phyloP scores from a whole-genome alignment of 257 asterid genomes.

The Solanum tarapatanum region DNA sequence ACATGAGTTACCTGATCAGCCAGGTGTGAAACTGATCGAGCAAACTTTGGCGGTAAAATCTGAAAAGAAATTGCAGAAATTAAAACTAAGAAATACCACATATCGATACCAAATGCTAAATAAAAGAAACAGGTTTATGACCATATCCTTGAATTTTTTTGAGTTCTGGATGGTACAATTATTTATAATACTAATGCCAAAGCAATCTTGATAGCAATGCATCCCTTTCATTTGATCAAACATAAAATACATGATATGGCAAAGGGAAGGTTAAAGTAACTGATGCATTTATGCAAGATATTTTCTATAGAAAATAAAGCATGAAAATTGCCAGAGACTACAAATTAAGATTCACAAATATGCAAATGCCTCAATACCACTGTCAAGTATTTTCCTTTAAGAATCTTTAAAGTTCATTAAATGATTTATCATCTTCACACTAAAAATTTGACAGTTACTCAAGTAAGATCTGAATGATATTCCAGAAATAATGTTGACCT shows the following conservation, averaged over 20 bases:
- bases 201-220: neutral
- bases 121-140: neutral
- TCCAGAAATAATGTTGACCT: neutral
- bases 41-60: conserved; percentile 53
- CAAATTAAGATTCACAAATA: neutral
- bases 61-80: conserved; percentile 18
- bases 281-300: neutral
- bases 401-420: neutral
- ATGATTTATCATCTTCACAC: neutral
- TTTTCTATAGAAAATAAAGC: neutral
- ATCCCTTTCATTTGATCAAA: neutral
- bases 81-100: neutral
- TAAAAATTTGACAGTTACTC: neutral
- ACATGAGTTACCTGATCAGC: conserved; percentile 19
- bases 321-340: neutral
- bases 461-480: neutral
- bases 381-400: neutral
- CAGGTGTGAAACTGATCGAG: conserved; percentile 11
- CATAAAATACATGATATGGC: neutral
- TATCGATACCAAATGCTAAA: neutral
- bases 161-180: neutral
- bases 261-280: neutral
- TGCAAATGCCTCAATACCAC: neutral
- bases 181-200: neutral
- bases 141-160: neutral